Evolutionary conservation across 176 grass and related monocot genomes (phyloP).

Genomic region (Zizania latifolia): DNA sequence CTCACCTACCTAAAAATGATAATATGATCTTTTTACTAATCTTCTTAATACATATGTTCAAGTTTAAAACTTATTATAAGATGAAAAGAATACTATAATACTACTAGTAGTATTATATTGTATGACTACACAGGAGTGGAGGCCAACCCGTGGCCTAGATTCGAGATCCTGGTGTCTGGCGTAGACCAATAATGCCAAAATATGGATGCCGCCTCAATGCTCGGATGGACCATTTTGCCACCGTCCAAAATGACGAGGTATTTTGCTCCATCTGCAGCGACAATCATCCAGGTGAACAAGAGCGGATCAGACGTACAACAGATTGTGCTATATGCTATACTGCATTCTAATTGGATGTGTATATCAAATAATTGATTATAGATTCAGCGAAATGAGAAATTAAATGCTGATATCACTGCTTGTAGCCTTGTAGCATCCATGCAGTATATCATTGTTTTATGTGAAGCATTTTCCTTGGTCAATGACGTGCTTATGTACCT

Average conservation of each 20-base stretch:
- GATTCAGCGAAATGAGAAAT: not conserved
- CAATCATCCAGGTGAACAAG: not conserved
- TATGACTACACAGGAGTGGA: not conserved
- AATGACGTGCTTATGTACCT: not conserved
- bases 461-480: not conserved
- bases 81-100: too few relatives aligned
- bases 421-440: not conserved
- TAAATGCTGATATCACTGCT: not conserved
- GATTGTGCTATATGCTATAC: not conserved
- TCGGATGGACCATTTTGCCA: not conserved
- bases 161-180: not conserved
- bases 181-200: slow-evolving; percentile 3
- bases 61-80: too few relatives aligned
- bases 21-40: too few relatives aligned
- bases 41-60: too few relatives aligned
- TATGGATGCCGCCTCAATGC: not conserved
- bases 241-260: not conserved
- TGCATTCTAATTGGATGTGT: not conserved
- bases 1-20: too few relatives aligned
- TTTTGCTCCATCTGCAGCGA: not conserved
- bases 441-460: not conserved
- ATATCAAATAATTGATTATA: not conserved
- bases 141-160: not conserved
- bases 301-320: not conserved
- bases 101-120: not conserved